Conservation (phyloP, 2,329 filamentous ascomycete species). For the Remersonia thermophila region DNA sequence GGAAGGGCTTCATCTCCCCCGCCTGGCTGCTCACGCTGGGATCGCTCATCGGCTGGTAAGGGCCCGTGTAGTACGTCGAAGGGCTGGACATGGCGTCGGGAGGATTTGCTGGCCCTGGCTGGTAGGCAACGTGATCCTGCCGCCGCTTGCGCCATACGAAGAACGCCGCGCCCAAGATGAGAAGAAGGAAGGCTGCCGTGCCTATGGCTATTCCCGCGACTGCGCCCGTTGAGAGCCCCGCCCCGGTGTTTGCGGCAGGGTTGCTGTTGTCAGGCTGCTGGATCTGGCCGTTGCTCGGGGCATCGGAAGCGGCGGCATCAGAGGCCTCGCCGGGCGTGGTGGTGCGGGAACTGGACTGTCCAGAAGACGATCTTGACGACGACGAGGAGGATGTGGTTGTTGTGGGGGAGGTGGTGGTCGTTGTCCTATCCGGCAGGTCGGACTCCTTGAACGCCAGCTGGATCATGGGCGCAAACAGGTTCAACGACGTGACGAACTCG, state of each 20-base stretch:
- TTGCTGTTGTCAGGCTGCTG: too few species aligned
- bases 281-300: too few species aligned
- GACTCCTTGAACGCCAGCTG: conserved; percentile 12
- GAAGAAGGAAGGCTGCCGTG: conserved; percentile 3
- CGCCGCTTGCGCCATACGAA: conserved; percentile 6
- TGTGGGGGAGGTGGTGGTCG: background rate
- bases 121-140: too few species aligned
- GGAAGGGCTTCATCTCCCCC: too few species aligned
- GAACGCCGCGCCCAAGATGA: conserved; percentile 4
- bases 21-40: too few species aligned
- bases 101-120: too few species aligned
- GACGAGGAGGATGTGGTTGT: background rate
- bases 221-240: conserved; percentile 6
- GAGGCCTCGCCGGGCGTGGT: background rate
- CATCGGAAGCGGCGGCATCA: too few species aligned
- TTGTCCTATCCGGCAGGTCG: conserved; percentile 2
- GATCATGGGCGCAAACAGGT: conserved; percentile 14
- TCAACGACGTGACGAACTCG: background rate
- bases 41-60: too few species aligned
- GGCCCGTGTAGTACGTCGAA: too few species aligned
- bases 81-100: too few species aligned
- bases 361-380: background rate
- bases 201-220: conserved; percentile 13
- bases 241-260: background rate
- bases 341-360: background rate